These are phyloP conservation scores for Hypoxylon sp. DNA, from an alignment of 2,329 filamentous ascomycete species.

Conservation along the genomic window DNA sequence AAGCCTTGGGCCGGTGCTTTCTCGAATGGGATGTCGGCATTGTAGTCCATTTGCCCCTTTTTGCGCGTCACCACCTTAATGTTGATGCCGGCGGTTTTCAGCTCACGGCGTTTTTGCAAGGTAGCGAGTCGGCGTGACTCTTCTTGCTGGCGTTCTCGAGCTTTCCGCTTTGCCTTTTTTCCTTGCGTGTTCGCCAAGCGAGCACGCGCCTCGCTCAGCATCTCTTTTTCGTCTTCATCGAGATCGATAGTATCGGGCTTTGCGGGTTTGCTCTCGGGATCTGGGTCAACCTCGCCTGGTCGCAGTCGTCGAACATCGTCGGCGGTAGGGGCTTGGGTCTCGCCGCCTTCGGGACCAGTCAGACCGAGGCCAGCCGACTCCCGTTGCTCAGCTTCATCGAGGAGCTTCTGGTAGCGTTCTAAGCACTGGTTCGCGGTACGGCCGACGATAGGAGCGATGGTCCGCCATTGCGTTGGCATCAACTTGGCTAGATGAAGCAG, in stretches of 20 bases:
- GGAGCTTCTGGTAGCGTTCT: constrained; percentile 94
- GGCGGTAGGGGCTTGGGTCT: constrained; percentile 88
- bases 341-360: constrained; percentile 87
- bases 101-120: constrained; percentile 93
- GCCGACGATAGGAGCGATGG: constrained; percentile 96
- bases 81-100: constrained; percentile 98
- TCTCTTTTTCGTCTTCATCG: constrained; percentile 99
- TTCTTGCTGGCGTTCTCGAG: constrained; percentile 93
- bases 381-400: constrained; percentile 94
- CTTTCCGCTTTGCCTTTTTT: constrained; percentile 99
- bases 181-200: constrained; percentile 97
- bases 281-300: constrained; percentile 96
- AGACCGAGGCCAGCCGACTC: constrained; percentile 86
- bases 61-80: constrained; percentile 94
- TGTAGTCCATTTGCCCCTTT: constrained; percentile 99
- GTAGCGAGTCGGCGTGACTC: constrained; percentile 91
- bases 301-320: constrained; percentile 91
- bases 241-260: constrained; percentile 97
- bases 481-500: constrained; percentile 95
- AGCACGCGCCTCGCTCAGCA: constrained; percentile 97
- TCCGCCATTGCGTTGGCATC: constrained; percentile 99
- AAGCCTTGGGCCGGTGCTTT: constrained; percentile 91
- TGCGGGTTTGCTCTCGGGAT: constrained; percentile 95
- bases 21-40: constrained; percentile 98
- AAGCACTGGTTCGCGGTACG: constrained; percentile 97